Evolutionary conservation across 108 stramenopile genomes (phyloP), one percentile per base, ranked within the genome.

Genomic region (Phaeodactylum tricornutum): DNA sequence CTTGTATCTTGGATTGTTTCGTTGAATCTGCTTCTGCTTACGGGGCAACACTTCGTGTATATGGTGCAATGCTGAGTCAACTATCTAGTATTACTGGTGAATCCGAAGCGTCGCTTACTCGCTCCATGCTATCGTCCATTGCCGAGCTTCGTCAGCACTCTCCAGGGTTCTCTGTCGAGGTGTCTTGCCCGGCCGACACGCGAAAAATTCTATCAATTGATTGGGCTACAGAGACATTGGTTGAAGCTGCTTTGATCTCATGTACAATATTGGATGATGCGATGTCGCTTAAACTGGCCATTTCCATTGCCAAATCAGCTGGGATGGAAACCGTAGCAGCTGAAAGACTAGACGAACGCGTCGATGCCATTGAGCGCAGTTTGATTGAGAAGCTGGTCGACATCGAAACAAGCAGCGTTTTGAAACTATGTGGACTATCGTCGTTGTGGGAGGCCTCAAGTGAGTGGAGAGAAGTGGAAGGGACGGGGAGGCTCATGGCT

Each of bases 21-120:
- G 35, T 38, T 11, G 88, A 91, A 50, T 77, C 74, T 8, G 47
- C 78, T 0, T 59, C 66, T 29, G 79, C 77, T 3, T 91, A 69
- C 57, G 79, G 72, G 21, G 88, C 84, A 4, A 86, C 88, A 2
- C 59, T 86, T 16, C 67, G 81, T 11, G 84, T 78, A 3, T 86
- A 84, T 47, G 65, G 64, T 15, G 81, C 88, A 47, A 84, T 77
- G 75, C 31, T 91, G n/a, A 69, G 55, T 25, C 59, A 61, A 25
- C 61, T 84, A 23, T 44, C 77, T n/a, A 11, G 65, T 14, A 17
- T 62, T 14, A 66, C 75, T 11, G 67, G 67, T 2, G 77, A 80
- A 28, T 63, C 79, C 2, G 81, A 81, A 51, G 72, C 81, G 8
- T 45, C 57, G 7, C 48, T 86, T 45, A 77, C 79, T 0, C 76